phyloP scores from a whole-genome alignment of 768 basidiomycete species.

The Hydnomerulius pinastri region DNA sequence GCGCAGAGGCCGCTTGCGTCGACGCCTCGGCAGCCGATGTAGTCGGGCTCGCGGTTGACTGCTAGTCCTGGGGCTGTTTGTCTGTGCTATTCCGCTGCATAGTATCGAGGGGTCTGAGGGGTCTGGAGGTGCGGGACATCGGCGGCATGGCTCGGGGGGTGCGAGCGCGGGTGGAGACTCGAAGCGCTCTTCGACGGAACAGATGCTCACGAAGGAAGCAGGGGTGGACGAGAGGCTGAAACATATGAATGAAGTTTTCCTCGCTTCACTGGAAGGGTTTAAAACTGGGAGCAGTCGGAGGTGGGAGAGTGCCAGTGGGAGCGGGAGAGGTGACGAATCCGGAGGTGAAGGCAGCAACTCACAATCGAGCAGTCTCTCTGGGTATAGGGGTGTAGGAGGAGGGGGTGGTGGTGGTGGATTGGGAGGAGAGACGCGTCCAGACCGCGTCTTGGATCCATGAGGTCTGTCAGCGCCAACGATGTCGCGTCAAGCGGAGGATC shows the following conservation, averaged over 20 bases:
- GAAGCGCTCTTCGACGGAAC: slow-evolving; percentile 36
- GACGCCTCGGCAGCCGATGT: slow-evolving; percentile 14
- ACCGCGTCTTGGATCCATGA: slow-evolving; percentile 32
- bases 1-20: slow-evolving; percentile 58
- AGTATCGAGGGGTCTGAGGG: background rate
- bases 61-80: slow-evolving; percentile 8
- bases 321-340: slow-evolving; percentile 10
- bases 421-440: slow-evolving; percentile 5
- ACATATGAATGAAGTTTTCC: slow-evolving; percentile 69
- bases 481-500: slow-evolving; percentile 24
- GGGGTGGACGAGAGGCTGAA: slow-evolving; percentile 66
- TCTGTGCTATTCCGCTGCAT: slow-evolving; percentile 1
- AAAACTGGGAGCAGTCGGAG: slow-evolving; percentile 38
- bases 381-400: no score
- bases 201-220: slow-evolving; percentile 64
- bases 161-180: slow-evolving; percentile 22
- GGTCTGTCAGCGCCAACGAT: slow-evolving; percentile 29
- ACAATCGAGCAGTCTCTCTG: slow-evolving; percentile 15
- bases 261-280: slow-evolving; percentile 63
- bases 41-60: background rate
- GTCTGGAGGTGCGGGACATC: slow-evolving; percentile 13
- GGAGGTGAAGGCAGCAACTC: background rate
- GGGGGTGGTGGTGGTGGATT: no score
- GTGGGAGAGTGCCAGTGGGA: slow-evolving; percentile 15
- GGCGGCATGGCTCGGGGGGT: slow-evolving; percentile 19